Evolutionary conservation across 1,284 basidiomycete species (phyloP).

Genomic region (Trichosporon ovoides): DNA sequence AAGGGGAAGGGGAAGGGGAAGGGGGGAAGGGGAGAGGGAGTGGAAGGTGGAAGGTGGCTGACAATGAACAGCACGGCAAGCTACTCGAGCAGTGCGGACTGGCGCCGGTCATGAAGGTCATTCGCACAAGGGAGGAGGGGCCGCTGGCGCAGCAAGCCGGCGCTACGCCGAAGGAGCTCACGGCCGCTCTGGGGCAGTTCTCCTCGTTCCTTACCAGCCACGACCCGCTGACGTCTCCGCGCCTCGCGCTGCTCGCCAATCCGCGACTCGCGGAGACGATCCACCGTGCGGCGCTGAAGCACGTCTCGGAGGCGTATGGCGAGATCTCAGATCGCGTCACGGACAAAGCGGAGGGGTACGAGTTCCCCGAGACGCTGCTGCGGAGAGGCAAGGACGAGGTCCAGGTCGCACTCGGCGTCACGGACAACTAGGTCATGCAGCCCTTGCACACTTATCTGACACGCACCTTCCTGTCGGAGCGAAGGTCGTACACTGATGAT

Average conservation of each 20-base stretch:
- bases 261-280: constrained; percentile 63
- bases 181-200: constrained; percentile 43
- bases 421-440: constrained; percentile 13
- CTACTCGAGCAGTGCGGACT: constrained; percentile 71
- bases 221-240: constrained; percentile 53
- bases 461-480: no score
- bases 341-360: constrained; percentile 71
- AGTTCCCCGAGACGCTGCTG: constrained; percentile 76
- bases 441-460: no score
- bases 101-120: constrained; percentile 58
- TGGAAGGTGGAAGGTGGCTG: no score
- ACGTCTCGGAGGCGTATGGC: constrained; percentile 64
- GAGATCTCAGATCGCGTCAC: constrained; percentile 67
- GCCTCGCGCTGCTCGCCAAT: constrained; percentile 66
- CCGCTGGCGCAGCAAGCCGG: constrained; percentile 47
- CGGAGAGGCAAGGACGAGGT: constrained; percentile 58
- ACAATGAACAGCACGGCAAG: constrained; percentile 68
- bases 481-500: no score
- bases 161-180: constrained; percentile 44
- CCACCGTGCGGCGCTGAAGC: constrained; percentile 65
- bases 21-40: no score
- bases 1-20: no score
- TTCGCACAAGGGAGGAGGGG: constrained; percentile 60
- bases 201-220: constrained; percentile 49
- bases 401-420: constrained; percentile 48